These are phyloP conservation scores for Crepidotus variabilis DNA, from an alignment of 768 basidiomycete species.

Conservation along the genomic window DNA sequence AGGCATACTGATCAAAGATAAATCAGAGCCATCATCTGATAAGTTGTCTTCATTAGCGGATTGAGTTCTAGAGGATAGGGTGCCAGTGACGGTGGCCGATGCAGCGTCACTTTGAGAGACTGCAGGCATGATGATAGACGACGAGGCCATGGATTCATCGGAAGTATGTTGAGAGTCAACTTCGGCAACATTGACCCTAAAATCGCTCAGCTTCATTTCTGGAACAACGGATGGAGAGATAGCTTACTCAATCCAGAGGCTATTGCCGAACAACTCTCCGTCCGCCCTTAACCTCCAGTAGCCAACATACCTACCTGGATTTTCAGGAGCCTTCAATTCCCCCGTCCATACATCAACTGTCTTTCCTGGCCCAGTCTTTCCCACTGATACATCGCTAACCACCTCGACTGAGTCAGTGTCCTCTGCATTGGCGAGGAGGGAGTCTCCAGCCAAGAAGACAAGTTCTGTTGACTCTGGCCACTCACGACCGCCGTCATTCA, in stretches of 20 bases:
- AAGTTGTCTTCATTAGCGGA: slow-evolving; percentile 23
- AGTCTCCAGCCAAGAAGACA: slow-evolving; percentile 67
- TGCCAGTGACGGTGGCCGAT: slow-evolving; percentile 13
- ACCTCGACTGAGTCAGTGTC: slow-evolving; percentile 11
- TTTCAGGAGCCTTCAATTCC: slow-evolving; percentile 80
- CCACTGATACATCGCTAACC: slow-evolving; percentile 41
- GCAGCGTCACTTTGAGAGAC: slow-evolving; percentile 17
- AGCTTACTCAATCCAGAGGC: slow-evolving; percentile 77
- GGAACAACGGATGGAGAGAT: background rate
- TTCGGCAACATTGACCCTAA: slow-evolving; percentile 68
- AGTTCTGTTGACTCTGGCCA: slow-evolving; percentile 73
- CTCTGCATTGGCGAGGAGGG: slow-evolving; percentile 36
- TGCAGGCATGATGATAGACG: slow-evolving; percentile 28
- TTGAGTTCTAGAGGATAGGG: slow-evolving; percentile 15
- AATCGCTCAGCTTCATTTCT: slow-evolving; percentile 4
- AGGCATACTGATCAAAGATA: slow-evolving; percentile 60
- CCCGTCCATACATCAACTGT: slow-evolving; percentile 65
- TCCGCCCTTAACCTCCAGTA: slow-evolving; percentile 73
- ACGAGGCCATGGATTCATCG: slow-evolving; percentile 57
- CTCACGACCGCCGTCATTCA: slow-evolving; percentile 55
- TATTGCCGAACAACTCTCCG: slow-evolving; percentile 64
- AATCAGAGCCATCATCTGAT: slow-evolving; percentile 40
- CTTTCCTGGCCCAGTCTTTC: slow-evolving; percentile 51
- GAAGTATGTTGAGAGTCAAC: slow-evolving; percentile 31
- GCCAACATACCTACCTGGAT: slow-evolving; percentile 66